A percentile compares a stretch with the other conserved stretches of the same genome.
These are phyloP conservation scores for Cladosporium sp. DNA, from an alignment of 2,329 filamentous ascomycete genomes.

Conservation along the genomic window DNA sequence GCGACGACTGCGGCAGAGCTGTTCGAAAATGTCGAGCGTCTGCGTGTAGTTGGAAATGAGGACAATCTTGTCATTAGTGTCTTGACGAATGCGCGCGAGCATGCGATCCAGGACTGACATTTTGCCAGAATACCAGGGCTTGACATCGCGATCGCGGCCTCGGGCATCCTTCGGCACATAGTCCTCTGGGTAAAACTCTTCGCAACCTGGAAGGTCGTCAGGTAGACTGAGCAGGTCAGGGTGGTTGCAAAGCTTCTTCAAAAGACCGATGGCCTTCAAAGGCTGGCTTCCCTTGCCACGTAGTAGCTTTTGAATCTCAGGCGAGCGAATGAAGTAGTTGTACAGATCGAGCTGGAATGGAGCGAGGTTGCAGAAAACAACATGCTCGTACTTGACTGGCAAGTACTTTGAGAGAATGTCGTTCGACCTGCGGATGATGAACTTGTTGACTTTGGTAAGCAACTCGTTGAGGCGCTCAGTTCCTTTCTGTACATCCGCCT, in stretches of 20 bases:
- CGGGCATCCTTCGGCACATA: slow-evolving; percentile 85
- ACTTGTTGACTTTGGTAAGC: slow-evolving; percentile 87
- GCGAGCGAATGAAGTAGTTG: slow-evolving; percentile 95
- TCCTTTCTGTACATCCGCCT: slow-evolving; percentile 77
- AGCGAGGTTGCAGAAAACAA: slow-evolving; percentile 94
- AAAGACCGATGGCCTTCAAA: slow-evolving; percentile 89
- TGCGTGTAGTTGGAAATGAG: slow-evolving; percentile 98
- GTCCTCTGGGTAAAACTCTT: slow-evolving; percentile 77
- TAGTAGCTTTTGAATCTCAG: slow-evolving; percentile 87
- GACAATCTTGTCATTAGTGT: slow-evolving; percentile 99
- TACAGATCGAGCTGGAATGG: slow-evolving; percentile 92
- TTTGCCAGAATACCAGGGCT: slow-evolving; percentile 95
- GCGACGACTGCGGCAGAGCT: slow-evolving; percentile 76
- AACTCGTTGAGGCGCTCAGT: slow-evolving; percentile 81
- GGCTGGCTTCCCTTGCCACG: slow-evolving; percentile 94
- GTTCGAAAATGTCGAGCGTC: slow-evolving; percentile 91
- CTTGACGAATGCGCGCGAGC: slow-evolving; percentile 90
- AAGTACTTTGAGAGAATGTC: slow-evolving; percentile 97
- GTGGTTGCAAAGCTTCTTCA: slow-evolving; percentile 99
- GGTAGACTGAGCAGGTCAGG: slow-evolving; percentile 85
- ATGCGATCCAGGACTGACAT: slow-evolving; percentile 95
- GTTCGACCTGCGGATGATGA: slow-evolving; percentile 96
- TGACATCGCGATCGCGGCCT: slow-evolving; percentile 87
- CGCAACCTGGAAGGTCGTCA: slow-evolving; percentile 82
- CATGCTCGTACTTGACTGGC: slow-evolving; percentile 97